A percentile compares a stretch with the other conserved stretches of the same genome.
phyloP scores from a whole-genome alignment of 371 early-diverging fungal genomes.

The Mucor ambiguus region DNA sequence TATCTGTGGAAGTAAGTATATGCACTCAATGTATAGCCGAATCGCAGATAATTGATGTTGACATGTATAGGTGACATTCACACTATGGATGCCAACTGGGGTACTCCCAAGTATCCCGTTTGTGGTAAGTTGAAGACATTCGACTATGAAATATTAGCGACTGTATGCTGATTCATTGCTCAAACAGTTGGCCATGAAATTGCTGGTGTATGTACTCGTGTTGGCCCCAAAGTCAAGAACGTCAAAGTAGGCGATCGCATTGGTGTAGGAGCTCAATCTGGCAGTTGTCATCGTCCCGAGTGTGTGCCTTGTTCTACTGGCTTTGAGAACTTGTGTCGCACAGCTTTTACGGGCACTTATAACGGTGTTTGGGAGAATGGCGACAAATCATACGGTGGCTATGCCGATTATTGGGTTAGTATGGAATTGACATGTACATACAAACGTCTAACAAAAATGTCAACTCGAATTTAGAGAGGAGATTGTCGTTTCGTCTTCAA shows the following conservation, averaged over 20 bases:
- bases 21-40: not conserved
- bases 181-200: slow-evolving; percentile 55
- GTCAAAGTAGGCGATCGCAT: slow-evolving; percentile 69
- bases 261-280: slow-evolving; percentile 71
- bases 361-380: slow-evolving; percentile 57
- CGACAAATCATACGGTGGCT: slow-evolving; percentile 59
- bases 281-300: slow-evolving; percentile 37
- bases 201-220: slow-evolving; percentile 51
- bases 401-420: slow-evolving; percentile 51
- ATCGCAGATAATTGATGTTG: not conserved
- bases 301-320: slow-evolving; percentile 31
- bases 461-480: slow-evolving; percentile 29
- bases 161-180: not conserved
- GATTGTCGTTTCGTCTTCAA: slow-evolving; percentile 50
- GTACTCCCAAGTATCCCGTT: slow-evolving; percentile 49
- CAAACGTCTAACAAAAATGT: not conserved
- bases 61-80: slow-evolving; percentile 44
- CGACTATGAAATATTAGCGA: not conserved
- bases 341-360: slow-evolving; percentile 60
- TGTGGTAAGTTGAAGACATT: slow-evolving; percentile 21
- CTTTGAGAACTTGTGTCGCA: slow-evolving; percentile 36
- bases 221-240: slow-evolving; percentile 55
- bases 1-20: slow-evolving; percentile 42
- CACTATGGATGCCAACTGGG: slow-evolving; percentile 44
- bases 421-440: not conserved